These are phyloP conservation scores for Cytospora piceae DNA, from an alignment of 2,329 filamentous ascomycete species.

Conservation along the genomic window DNA sequence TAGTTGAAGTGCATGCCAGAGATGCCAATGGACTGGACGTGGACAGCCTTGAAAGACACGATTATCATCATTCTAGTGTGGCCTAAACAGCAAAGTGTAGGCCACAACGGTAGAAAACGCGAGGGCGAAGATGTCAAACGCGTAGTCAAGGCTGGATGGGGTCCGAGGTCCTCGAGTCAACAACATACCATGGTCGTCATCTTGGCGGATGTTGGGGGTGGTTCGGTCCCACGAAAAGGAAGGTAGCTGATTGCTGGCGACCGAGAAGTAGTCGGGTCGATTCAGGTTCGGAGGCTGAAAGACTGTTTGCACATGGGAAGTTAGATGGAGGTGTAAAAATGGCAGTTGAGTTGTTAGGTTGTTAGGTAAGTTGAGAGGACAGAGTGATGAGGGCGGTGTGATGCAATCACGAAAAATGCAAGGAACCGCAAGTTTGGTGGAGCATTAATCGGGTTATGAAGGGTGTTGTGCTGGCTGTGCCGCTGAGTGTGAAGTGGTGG, in stretches of 20 bases:
- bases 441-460: slow-evolving; percentile 4
- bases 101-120: background rate
- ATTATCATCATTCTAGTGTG: background rate
- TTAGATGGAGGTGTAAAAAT: slow-evolving; percentile 13
- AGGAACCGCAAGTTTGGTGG: slow-evolving; percentile 10
- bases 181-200: slow-evolving; percentile 60
- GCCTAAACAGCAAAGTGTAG: background rate
- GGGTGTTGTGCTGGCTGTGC: slow-evolving; percentile 11
- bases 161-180: slow-evolving; percentile 9
- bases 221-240: slow-evolving; percentile 30
- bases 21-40: background rate
- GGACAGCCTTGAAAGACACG: background rate
- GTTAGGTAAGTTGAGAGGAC: background rate
- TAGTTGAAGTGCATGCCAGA: slow-evolving; percentile 7
- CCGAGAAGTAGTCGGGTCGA: slow-evolving; percentile 6
- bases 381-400: slow-evolving; percentile 24
- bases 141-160: background rate
- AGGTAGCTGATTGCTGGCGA: slow-evolving; percentile 25
- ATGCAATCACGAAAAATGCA: slow-evolving; percentile 23
- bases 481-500: slow-evolving; percentile 1
- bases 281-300: slow-evolving; percentile 2
- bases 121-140: background rate
- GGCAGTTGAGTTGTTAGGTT: slow-evolving; percentile 1
- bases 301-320: slow-evolving; percentile 6
- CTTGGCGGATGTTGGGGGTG: slow-evolving; percentile 34